Base-by-base conservation (phyloP, 2,329 filamentous ascomycete species). In the Colletotrichum sansevieriae region DNA sequence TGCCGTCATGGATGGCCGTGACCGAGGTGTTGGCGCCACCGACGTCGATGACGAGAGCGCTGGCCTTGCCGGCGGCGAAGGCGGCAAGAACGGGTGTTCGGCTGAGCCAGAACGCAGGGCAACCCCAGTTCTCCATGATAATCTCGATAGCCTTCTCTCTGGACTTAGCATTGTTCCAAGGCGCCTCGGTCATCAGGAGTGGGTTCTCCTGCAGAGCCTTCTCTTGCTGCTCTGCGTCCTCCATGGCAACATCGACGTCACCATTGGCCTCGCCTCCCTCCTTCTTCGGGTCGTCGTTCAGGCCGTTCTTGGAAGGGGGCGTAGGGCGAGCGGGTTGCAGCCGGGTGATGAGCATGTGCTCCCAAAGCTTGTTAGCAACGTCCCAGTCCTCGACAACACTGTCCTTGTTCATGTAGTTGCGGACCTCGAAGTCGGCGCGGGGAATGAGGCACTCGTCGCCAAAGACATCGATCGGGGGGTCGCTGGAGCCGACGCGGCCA, bases 331-430 rank as follows among this genome's bases (percentile, higher is more conserved):
- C 85, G 65, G 93, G 93, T 59, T 96, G 97, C 73, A 99, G 86
- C 71, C 94, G 90, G 74, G 93, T 94, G 68, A 95, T 92, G 71
- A 99, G 92, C 75, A 94, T 90, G 80, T 97, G 91, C 79, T 98
- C 95, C 95, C 95, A 99, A 64, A 98, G 83, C 78, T 91, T 91
- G 69, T 92, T 88, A 33, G 95, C 95, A 56, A 91, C 90, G 72
- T 99, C 96, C 96, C 96, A 99, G 80, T 99, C 95, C 79, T 98
- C 93, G 55, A 99, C 96, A 58, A 95, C 88, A 76, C 93, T 94
- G 75, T 98, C 95, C 75, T 88, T 88, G 75, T 90, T 91, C 88
- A 97, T 97, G 73, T 97, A 96, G 81, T 98, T 98, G 80, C 91
- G 90, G 72, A 98, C 91, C 73, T 97, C 92, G 73, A 97, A 87